Percentiles rank a stretch among this genome's conserved stretches.
Evolutionary conservation across 108 stramenopile genomes (phyloP).

Genomic region (Stephanodiscus minutulus): DNA sequence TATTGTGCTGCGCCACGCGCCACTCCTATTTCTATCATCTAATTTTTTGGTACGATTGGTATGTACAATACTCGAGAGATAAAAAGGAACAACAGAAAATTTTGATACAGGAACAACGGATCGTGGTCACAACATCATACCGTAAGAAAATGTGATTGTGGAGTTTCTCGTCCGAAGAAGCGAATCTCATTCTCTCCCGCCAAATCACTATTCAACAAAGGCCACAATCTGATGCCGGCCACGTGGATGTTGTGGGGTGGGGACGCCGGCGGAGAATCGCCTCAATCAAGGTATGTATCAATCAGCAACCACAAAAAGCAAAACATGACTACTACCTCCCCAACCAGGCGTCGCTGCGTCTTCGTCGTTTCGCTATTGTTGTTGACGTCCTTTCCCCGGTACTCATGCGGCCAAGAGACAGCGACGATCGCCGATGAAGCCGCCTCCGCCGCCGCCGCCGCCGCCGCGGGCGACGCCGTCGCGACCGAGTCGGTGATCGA

Average conservation of each 20-base stretch:
- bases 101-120: too few species aligned
- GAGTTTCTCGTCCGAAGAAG: too few species aligned
- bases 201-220: too few species aligned
- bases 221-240: neutral
- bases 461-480: neutral
- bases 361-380: neutral
- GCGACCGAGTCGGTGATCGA: neutral
- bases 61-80: too few species aligned
- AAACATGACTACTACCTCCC: slow-evolving; percentile 9
- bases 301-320: neutral
- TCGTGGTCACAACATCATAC: too few species aligned
- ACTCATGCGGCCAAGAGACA: neutral
- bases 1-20: too few species aligned
- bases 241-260: neutral
- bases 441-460: neutral
- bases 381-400: neutral
- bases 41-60: too few species aligned
- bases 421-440: slow-evolving; percentile 1
- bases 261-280: too few species aligned
- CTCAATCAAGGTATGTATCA: too few species aligned
- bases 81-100: too few species aligned
- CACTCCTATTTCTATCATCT: too few species aligned
- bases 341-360: slow-evolving; percentile 3
- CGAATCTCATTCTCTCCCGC: neutral
- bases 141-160: too few species aligned